These are phyloP conservation scores for slime mould (Dictyostelium discoideum) DNA, from an alignment of 78 protist species.

Conservation along the genomic window DNA sequence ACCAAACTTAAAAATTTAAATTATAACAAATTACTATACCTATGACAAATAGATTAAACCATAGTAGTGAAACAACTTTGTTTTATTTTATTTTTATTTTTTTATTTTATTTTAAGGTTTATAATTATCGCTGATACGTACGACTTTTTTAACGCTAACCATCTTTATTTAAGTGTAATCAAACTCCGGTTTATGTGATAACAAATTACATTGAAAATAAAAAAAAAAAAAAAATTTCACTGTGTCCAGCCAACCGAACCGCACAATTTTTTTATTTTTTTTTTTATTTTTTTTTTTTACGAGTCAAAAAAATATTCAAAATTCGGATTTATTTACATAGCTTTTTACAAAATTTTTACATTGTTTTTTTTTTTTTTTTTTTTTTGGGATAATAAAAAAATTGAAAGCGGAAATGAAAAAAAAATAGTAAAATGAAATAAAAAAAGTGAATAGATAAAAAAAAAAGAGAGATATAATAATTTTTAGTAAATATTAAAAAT, in stretches of 20 bases:
- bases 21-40: not conserved
- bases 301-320: not conserved
- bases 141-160: constrained; percentile 12
- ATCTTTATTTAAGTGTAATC: constrained; percentile 1
- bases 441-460: no score
- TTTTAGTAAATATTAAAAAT: no score
- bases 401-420: not conserved
- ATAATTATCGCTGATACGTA: not conserved
- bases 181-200: not conserved
- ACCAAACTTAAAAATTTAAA: not conserved
- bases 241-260: not conserved
- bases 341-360: not conserved
- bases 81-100: not conserved
- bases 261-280: not conserved
- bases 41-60: not conserved
- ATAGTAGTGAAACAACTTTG: not conserved
- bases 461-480: no score
- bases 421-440: not conserved
- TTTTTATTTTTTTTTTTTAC: not conserved
- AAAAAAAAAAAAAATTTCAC: not conserved
- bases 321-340: not conserved
- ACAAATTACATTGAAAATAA: not conserved
- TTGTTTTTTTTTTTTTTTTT: not conserved
- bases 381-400: no score
- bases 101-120: not conserved